Base-by-base conservation (phyloP, 176 grass and related monocot genomes). In the Triticum turgidum region DNA sequence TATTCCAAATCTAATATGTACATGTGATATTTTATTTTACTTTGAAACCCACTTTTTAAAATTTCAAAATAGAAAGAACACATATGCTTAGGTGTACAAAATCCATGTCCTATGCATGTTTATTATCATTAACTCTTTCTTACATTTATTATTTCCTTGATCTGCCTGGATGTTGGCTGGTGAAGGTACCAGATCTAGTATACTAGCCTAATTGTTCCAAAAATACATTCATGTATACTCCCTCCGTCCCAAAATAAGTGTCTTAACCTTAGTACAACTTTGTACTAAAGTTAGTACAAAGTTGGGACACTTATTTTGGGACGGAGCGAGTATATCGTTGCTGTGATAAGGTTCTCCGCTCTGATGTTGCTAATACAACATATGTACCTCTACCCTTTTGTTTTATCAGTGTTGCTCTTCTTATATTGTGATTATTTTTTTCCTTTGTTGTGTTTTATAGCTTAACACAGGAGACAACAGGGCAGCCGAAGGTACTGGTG, bases 381-480 rank as follows among this genome's bases (percentile, higher is more conserved):
- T 59, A 56, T 76, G 70, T 9, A 47, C 27, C 11, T 74, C 30
- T 76, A 39, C 15, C 21, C 39, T 83, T 80, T 15, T 89, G 13
- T 77, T 47, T 33, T 69, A 64, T 80, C 7, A 6, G 18, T 78
- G 59, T 76, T 87, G 59, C 34, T 86, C 68, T 73, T 80, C 20
- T 49, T 30, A 41, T 80, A 25, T 42, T 61, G 6, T 89, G 2
- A 61, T 13, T 79, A 51, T 13, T 83, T 58, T 83, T 83, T 32
- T 80, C 24, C 30, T 71, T 38, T 67, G 0, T 72, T 69, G 41
- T 86, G 42, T 82, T 17, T 80, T 89, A 15, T 81, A 99, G 97
- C 86, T 94, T 85, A 90, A 73, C 41, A 90, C 69, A 1, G 97
- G 92, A 83, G 97, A 99, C 78, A 91, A 37, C 30, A 89, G 38